phyloP scores from a whole-genome alignment of 202 grass and related monocot species.

The Hordeum pubiflorum region DNA sequence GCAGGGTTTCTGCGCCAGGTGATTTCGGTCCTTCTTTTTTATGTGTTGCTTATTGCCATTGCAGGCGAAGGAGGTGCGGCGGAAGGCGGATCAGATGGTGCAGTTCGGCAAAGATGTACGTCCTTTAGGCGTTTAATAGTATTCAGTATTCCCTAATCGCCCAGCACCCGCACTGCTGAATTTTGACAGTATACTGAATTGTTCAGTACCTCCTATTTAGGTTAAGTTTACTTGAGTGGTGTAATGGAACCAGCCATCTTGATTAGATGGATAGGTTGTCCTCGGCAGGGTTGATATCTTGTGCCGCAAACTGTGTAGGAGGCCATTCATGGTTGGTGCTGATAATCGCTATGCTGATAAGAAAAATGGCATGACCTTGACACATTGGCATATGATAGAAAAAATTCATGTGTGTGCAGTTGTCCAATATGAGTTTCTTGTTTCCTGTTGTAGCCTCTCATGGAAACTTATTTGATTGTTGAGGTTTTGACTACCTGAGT shows the following conservation, averaged over 20 bases:
- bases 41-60: not conserved
- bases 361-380: not conserved
- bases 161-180: not conserved
- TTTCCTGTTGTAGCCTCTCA: not conserved
- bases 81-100: conserved; percentile 89
- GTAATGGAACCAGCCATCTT: not conserved
- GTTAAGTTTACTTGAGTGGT: not conserved
- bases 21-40: not conserved
- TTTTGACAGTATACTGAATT: not conserved
- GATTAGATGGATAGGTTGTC: not conserved
- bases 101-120: conserved; percentile 85
- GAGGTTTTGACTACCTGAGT: not conserved
- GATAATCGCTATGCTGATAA: not conserved
- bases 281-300: not conserved
- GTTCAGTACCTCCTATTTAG: not conserved
- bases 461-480: not conserved
- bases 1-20: not conserved
- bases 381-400: not conserved
- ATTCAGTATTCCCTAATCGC: not conserved
- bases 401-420: too few relatives aligned
- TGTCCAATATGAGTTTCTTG: not conserved
- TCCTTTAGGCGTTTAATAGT: not conserved
- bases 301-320: not conserved
- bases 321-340: not conserved
- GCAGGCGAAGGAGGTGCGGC: conserved; percentile 80